Evolutionary conservation across 495 filamentous ascomycete species (phyloP).

Genomic region (Aspergillus steynii): DNA sequence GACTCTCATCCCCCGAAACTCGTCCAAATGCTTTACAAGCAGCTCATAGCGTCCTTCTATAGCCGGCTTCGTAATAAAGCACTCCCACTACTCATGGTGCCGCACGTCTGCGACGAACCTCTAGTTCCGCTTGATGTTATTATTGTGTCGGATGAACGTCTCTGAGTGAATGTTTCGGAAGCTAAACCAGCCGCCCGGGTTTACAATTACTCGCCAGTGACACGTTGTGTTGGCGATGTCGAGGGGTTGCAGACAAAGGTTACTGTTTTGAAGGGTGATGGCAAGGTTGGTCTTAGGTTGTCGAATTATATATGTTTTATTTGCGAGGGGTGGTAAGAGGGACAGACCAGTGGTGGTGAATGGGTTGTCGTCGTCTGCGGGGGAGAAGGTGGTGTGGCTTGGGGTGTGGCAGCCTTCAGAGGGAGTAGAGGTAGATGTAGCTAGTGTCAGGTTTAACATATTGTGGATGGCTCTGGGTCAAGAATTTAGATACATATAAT

Average conservation of each 20-base stretch:
- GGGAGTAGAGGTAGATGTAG: neutral
- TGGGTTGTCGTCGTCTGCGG: neutral
- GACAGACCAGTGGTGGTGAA: neutral
- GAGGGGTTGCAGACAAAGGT: conserved; percentile 1
- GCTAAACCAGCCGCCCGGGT: neutral
- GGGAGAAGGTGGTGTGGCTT: conserved; percentile 1
- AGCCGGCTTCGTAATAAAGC: conserved; percentile 1
- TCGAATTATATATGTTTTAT: neutral
- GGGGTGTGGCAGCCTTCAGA: neutral
- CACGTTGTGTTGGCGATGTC: conserved; percentile 1
- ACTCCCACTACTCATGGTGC: neutral
- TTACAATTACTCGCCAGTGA: conserved; percentile 1
- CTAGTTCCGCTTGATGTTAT: neutral
- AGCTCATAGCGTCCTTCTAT: neutral
- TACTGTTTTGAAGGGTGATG: neutral
- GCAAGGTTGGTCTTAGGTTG: conserved; percentile 1
- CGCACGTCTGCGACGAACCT: neutral
- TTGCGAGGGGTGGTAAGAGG: conserved; percentile 1
- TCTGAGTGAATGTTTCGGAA: conserved; percentile 1
- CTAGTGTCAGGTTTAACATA: neutral
- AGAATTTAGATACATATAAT: conserved; percentile 1
- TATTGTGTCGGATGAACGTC: conserved; percentile 1
- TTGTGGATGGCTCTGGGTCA: conserved; percentile 1
- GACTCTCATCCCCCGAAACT: conserved; percentile 1
- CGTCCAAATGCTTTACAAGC: neutral